A percentile compares a stretch with the other conserved stretches of the same genome.
Conservation (phyloP, 805 yeast genomes). For the Limtongozyma cylindracea region DNA sequence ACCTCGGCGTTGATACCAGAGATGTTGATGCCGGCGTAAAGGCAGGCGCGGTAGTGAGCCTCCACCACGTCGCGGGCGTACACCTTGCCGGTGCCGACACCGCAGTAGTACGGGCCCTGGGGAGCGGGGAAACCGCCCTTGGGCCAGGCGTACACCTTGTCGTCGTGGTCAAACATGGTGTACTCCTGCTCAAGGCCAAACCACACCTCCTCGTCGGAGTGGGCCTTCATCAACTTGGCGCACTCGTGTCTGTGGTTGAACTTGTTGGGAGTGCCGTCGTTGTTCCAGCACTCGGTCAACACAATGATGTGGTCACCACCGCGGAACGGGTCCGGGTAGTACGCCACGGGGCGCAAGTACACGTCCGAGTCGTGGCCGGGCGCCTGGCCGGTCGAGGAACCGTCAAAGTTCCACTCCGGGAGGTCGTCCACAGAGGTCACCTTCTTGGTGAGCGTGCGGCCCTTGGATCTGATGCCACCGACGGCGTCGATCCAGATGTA, state of each 20-base stretch:
- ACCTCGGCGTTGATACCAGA: constrained; percentile 99
- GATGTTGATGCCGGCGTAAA: constrained; percentile 72
- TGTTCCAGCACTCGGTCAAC: constrained; percentile 90
- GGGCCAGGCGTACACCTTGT: constrained; percentile 94
- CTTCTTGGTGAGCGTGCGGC: constrained; percentile 55
- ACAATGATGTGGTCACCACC: constrained; percentile 93
- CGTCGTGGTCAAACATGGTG: constrained; percentile 81
- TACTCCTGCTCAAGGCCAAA: constrained; percentile 98
- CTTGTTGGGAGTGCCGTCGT: constrained; percentile 97
- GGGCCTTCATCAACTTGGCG: constrained; percentile 85
- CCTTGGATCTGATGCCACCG: constrained; percentile 81
- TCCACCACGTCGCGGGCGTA: constrained; percentile 95
- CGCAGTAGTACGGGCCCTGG: constrained; percentile 99
- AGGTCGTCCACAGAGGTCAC: constrained; percentile 59
- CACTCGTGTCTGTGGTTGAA: constrained; percentile 96
- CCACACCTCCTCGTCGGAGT: constrained; percentile 69
- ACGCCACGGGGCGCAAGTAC: constrained; percentile 86
- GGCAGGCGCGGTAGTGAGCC: constrained; percentile 97
- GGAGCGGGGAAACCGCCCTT: constrained; percentile 99
- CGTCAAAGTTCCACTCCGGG: constrained; percentile 99
- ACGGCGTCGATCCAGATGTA: constrained; percentile 95
- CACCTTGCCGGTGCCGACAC: constrained; percentile 97
- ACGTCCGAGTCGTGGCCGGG: constrained; percentile 95
- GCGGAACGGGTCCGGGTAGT: constrained; percentile 93
- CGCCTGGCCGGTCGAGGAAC: constrained; percentile 96